Evolutionary conservation across 352 stramenopile genomes (phyloP).

Genomic region (Poterioochromonas sp.): DNA sequence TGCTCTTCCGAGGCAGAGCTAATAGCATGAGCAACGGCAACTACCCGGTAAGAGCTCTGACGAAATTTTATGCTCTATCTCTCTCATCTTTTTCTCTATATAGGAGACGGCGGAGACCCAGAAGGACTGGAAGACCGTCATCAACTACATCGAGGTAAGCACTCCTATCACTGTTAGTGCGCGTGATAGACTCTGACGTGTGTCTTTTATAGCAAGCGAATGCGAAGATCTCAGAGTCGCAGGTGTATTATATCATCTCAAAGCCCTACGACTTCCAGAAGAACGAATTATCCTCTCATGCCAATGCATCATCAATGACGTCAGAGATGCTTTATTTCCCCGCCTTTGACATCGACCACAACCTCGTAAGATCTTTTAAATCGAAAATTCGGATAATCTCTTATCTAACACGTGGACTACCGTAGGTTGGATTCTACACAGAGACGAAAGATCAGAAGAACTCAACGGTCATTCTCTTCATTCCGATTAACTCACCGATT

Average conservation of each 20-base stretch:
- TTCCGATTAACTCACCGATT: background rate
- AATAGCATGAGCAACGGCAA: too few relatives aligned
- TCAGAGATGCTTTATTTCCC: background rate
- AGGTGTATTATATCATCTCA: background rate
- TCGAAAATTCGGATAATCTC: background rate
- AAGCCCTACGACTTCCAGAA: background rate
- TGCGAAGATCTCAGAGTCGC: background rate
- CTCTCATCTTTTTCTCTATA: too few relatives aligned
- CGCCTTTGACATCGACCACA: background rate
- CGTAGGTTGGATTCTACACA: background rate
- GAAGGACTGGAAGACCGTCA: too few relatives aligned
- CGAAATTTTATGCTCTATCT: too few relatives aligned
- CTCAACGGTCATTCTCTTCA: background rate
- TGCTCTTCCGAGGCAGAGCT: too few relatives aligned
- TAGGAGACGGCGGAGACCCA: too few relatives aligned
- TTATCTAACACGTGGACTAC: background rate
- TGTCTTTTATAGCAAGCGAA: too few relatives aligned
- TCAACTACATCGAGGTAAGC: too few relatives aligned
- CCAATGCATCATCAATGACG: background rate
- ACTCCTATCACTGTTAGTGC: too few relatives aligned
- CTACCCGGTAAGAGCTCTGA: too few relatives aligned
- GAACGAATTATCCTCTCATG: background rate
- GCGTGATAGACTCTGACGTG: too few relatives aligned
- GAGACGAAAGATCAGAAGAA: background rate
- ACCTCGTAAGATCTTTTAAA: background rate